phyloP scores from a whole-genome alignment of 257 asterid species.

The Jacaranda mimosifolia region DNA sequence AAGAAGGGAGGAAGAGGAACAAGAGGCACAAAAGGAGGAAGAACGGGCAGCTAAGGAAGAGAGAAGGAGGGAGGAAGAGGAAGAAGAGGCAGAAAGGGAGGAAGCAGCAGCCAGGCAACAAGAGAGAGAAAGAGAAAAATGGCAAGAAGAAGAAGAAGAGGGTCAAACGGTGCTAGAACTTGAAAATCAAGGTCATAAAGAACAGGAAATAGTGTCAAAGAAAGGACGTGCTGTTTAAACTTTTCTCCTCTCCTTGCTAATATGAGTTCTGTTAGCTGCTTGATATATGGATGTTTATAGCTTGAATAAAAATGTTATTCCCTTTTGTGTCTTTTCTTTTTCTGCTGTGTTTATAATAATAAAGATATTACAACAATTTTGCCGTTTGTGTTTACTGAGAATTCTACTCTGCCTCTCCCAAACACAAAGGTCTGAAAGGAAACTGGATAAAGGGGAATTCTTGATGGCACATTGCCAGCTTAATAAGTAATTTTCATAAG shows the following conservation, averaged over 20 bases:
- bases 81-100: conserved; percentile 16
- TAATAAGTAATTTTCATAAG: not conserved
- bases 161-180: not conserved
- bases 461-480: not conserved
- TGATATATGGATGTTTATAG: not conserved
- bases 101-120: conserved; percentile 11
- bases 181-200: not conserved
- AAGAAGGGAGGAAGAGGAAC: conserved; percentile 18
- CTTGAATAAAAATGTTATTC: not conserved
- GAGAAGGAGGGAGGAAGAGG: conserved; percentile 10
- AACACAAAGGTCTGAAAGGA: no score
- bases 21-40: not conserved
- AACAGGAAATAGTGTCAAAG: no score
- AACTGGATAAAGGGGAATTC: no score
- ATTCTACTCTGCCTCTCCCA: no score
- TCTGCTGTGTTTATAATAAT: not conserved
- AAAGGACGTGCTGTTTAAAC: not conserved
- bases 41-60: conserved; percentile 1
- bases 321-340: not conserved
- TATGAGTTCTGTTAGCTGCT: not conserved
- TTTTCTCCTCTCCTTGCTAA: not conserved
- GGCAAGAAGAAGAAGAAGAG: conserved; percentile 1
- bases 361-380: not conserved
- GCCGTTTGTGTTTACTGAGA: no score
- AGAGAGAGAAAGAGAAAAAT: conserved; percentile 12